Evolutionary conservation across 2,329 filamentous ascomycete genomes (phyloP).

Genomic region (Aureobasidium uvarum): DNA sequence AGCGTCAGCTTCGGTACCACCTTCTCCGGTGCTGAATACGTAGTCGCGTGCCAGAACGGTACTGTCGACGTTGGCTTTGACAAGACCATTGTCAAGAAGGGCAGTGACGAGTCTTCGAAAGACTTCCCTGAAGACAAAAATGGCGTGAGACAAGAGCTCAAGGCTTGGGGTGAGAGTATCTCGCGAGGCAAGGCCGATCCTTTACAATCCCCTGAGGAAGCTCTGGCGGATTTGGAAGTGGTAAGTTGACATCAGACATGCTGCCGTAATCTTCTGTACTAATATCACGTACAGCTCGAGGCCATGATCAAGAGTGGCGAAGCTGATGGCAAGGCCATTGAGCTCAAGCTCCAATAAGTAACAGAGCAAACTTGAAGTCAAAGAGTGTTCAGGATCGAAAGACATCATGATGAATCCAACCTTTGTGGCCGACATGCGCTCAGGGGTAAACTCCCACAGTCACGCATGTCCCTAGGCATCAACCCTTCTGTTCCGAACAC

Average conservation of each 20-base stretch:
- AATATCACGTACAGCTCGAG: constrained; percentile 35
- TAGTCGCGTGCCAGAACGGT: constrained; percentile 59
- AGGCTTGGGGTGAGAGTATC: constrained; percentile 59
- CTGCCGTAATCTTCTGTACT: no score
- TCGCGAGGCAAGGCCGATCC: constrained; percentile 49
- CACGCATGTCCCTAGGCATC: no score
- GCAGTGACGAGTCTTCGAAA: constrained; percentile 35
- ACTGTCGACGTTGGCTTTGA: constrained; percentile 52
- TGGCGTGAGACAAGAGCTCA: constrained; percentile 60
- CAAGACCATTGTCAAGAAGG: constrained; percentile 41
- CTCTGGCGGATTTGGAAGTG: constrained; percentile 61
- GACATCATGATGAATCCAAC: no score
- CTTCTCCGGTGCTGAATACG: constrained; percentile 55
- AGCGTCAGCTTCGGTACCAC: constrained; percentile 59
- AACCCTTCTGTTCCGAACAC: no score
- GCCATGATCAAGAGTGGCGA: constrained; percentile 45
- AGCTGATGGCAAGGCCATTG: constrained; percentile 39
- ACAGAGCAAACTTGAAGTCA: no score
- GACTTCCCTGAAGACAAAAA: constrained; percentile 51
- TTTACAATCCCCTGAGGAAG: constrained; percentile 58
- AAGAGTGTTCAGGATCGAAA: no score
- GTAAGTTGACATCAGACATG: no score
- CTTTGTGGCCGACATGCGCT: no score
- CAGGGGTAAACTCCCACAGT: no score
- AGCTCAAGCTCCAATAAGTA: constrained; percentile 30